These are phyloP conservation scores for Pseudotsuga menziesii DNA, from an alignment of 75 land plant genomes.

Conservation along the genomic window DNA sequence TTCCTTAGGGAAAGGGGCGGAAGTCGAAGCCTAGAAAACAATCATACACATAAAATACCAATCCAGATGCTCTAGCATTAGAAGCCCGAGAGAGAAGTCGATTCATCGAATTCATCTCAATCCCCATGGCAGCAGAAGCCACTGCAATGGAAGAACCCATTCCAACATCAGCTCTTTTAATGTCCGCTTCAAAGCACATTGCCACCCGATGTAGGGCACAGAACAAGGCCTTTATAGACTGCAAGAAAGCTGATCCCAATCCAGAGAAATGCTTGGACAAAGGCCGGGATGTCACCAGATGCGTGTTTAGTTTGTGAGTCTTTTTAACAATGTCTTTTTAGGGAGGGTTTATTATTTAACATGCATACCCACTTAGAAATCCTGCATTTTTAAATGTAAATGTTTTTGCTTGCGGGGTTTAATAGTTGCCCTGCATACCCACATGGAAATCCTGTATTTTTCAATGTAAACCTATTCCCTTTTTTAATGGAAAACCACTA, in stretches of 20 bases:
- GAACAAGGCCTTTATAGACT: conserved; percentile 66
- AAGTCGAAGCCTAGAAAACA: no score
- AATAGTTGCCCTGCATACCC: no score
- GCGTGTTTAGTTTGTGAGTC: conserved; percentile 71
- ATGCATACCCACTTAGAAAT: not conserved
- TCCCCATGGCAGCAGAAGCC: conserved; percentile 35
- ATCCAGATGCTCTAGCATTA: no score
- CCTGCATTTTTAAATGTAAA: not conserved
- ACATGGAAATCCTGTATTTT: not conserved
- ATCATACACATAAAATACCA: no score
- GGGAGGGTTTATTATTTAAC: no score
- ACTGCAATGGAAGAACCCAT: conserved; percentile 56
- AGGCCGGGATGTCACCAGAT: conserved; percentile 74
- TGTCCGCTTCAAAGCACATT: conserved; percentile 79
- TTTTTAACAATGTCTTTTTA: not conserved
- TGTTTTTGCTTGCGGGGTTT: no score
- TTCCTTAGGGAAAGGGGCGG: no score
- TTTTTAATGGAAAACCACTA: no score
- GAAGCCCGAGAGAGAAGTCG: no score
- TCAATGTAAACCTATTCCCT: no score
- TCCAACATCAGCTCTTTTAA: conserved; percentile 78
- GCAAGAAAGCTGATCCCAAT: conserved; percentile 73
- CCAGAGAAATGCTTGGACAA: conserved; percentile 88
- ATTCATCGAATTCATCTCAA: no score
- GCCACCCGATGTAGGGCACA: conserved; percentile 43